phyloP scores from a whole-genome alignment of 2,329 filamentous ascomycete species.

The Hypoxylon sp. region DNA sequence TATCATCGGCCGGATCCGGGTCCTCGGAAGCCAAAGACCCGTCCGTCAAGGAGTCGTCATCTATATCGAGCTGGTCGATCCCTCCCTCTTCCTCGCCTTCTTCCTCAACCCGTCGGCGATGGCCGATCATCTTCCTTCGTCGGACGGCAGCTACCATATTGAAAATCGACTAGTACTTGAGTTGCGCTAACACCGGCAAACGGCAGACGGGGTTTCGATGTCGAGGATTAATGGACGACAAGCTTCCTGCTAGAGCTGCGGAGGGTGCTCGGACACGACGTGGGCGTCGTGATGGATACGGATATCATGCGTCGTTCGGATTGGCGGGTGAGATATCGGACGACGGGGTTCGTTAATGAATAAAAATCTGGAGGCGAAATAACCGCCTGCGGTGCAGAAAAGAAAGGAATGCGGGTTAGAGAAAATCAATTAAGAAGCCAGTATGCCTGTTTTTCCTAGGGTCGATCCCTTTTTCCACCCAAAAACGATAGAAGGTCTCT shows the following conservation, averaged over 20 bases:
- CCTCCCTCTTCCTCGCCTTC: constrained; percentile 78
- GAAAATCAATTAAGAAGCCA: constrained; percentile 50
- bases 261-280: constrained; percentile 51
- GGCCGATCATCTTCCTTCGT: constrained; percentile 76
- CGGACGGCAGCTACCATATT: constrained; percentile 67
- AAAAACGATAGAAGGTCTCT: constrained; percentile 36
- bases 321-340: constrained; percentile 45
- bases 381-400: constrained; percentile 53
- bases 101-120: constrained; percentile 77
- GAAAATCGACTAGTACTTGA: constrained; percentile 40
- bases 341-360: constrained; percentile 42
- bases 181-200: constrained; percentile 33
- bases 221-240: constrained; percentile 27
- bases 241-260: constrained; percentile 44
- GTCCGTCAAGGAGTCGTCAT: constrained; percentile 77
- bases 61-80: constrained; percentile 68
- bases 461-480: constrained; percentile 34
- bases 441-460: constrained; percentile 44
- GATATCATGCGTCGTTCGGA: constrained; percentile 50
- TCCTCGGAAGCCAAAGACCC: constrained; percentile 75
- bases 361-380: constrained; percentile 50
- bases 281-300: constrained; percentile 52
- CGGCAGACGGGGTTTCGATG: constrained; percentile 31
- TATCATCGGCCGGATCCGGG: constrained; percentile 71
- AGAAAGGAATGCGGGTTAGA: constrained; percentile 39